Evolutionary conservation across 2,329 filamentous ascomycete genomes (phyloP), one percentile per base, ranked within the genome.

Genomic region (Fusarium algeriense): DNA sequence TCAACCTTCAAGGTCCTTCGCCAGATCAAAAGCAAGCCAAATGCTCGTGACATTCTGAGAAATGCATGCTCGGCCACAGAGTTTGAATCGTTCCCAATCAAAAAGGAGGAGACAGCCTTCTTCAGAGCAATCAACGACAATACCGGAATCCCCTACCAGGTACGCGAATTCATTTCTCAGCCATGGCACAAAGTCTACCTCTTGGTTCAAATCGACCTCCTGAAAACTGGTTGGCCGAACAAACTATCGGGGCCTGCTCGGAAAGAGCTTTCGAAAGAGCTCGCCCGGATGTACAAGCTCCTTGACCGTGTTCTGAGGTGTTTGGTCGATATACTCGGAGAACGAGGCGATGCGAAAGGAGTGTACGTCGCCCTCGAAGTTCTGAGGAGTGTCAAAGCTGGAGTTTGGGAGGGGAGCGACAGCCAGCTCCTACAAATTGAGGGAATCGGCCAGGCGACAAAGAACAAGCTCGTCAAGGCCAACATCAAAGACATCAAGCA

Each of bases 361-460:
- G 86, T 90, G 3, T 87, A 87, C 32, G 90, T 90, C 67, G 92
- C 92, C 9, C 85, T 98, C 3, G 92, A 95, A 76, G 86, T 98
- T 9, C 87, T 92, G 50, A 87, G 95, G 61, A 94, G 93, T 70
- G 82, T 98, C 55, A 87, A 89, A 26, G 92, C 94, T 4, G 88
- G 87, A 3, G 85, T 86, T 2, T 97, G 95, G 96, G 96, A 99
- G 76, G 90, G 92, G 37, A 92, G 90, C 4, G 89, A 93, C 1
- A 85, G 92, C 26, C 93, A 98, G 73, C 87, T 99, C 76, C 92
- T 92, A 66, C 95, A 98, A 78, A 86, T 99, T 3, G 89, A 93
- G 1, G 88, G 90, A 5, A 88, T 98, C 67, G 96, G 96, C 0
- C 84, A 89, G 7, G 93, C 91, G 2, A 88, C 89, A n/a, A 90